These are phyloP conservation scores for Penicillium desertorum DNA, from an alignment of 495 filamentous ascomycete genomes.

Conservation along the genomic window DNA sequence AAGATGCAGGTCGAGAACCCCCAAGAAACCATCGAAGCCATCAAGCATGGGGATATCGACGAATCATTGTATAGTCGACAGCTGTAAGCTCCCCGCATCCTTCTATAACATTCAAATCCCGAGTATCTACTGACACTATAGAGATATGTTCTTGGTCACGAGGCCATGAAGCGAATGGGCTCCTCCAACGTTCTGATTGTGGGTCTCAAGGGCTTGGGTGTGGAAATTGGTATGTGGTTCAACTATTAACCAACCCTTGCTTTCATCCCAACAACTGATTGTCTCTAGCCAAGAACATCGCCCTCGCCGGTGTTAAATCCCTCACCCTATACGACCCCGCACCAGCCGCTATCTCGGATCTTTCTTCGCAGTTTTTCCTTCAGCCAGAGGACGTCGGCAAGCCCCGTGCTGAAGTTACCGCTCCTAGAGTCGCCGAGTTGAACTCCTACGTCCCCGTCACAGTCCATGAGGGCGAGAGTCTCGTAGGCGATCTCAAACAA, in stretches of 20 bases:
- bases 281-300: slow-evolving; percentile 88
- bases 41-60: slow-evolving; percentile 79
- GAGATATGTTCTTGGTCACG: slow-evolving; percentile 91
- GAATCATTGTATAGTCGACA: slow-evolving; percentile 97
- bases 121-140: slow-evolving; percentile 13
- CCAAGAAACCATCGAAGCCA: slow-evolving; percentile 53
- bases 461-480: slow-evolving; percentile 63
- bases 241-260: neutral
- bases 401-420: slow-evolving; percentile 80
- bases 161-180: slow-evolving; percentile 99
- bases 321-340: slow-evolving; percentile 84
- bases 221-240: slow-evolving; percentile 72
- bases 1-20: slow-evolving; percentile 80
- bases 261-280: slow-evolving; percentile 3
- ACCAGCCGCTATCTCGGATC: slow-evolving; percentile 77
- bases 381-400: slow-evolving; percentile 86
- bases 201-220: slow-evolving; percentile 89
- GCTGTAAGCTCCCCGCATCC: slow-evolving; percentile 54
- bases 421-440: slow-evolving; percentile 86
- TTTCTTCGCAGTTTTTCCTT: slow-evolving; percentile 97
- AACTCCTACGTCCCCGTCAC: slow-evolving; percentile 93
- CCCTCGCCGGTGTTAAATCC: slow-evolving; percentile 89
- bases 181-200: slow-evolving; percentile 92
- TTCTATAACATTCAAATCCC: neutral
- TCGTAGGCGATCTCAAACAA: slow-evolving; percentile 68